phyloP scores from a whole-genome alignment of 768 basidiomycete species.

The Tricholoma furcatifolium region DNA sequence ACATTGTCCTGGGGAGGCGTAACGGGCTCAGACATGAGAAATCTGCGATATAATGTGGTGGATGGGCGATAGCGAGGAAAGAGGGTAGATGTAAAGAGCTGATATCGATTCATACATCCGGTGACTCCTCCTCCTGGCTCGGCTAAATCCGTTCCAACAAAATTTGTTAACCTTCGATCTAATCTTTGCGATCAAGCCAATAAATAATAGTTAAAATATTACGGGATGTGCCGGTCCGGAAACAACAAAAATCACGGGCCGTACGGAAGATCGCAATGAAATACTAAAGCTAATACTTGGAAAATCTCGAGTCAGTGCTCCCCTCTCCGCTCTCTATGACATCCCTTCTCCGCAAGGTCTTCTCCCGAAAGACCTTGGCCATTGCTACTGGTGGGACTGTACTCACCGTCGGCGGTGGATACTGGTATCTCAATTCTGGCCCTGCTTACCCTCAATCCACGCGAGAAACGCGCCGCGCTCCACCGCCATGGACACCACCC shows the following conservation, averaged over 20 bases:
- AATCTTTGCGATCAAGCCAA: constrained; percentile 13
- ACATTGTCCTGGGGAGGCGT: constrained; percentile 1
- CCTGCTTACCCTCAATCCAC: constrained; percentile 66
- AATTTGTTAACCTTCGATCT: constrained; percentile 17
- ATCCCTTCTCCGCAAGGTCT: constrained; percentile 37
- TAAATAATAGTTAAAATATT: too few relatives aligned
- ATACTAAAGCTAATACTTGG: too few relatives aligned
- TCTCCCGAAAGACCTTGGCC: constrained; percentile 57
- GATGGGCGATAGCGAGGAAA: constrained; percentile 4
- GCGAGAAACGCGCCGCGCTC: constrained; percentile 66
- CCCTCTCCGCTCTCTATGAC: constrained; percentile 4
- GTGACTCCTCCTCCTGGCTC: constrained; percentile 14
- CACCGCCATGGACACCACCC: constrained; percentile 79
- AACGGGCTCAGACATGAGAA: constrained; percentile 7
- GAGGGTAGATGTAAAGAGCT: constrained; percentile 9
- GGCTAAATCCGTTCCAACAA: constrained; percentile 16
- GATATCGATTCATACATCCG: constrained; percentile 17
- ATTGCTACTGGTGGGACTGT: constrained; percentile 52
- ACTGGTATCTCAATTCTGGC: constrained; percentile 74
- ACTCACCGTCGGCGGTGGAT: constrained; percentile 55
- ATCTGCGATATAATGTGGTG: constrained; percentile 5
- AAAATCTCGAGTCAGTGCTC: too few relatives aligned
- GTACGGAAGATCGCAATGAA: too few relatives aligned
- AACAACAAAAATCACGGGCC: too few relatives aligned
- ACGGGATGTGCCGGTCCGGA: too few relatives aligned